phyloP scores from a whole-genome alignment of 2,329 filamentous ascomycete species.

The Exophiala mesophila region DNA sequence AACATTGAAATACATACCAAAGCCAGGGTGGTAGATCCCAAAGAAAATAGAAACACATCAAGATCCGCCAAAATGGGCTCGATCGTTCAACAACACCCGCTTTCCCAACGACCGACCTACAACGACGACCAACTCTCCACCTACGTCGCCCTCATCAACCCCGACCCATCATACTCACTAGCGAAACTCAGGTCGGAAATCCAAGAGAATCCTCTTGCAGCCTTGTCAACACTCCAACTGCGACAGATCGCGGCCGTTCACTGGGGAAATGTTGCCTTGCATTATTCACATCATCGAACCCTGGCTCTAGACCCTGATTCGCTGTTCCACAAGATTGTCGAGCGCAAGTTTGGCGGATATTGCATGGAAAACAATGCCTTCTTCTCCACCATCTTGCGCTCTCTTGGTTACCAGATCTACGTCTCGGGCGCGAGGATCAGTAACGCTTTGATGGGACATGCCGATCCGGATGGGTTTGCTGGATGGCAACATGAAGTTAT shows the following conservation, averaged over 20 bases:
- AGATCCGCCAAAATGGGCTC: constrained; percentile 9
- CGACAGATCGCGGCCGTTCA: constrained; percentile 47
- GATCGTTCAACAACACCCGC: constrained; percentile 1
- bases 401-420: constrained; percentile 51
- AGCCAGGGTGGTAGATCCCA: no score
- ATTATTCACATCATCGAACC: constrained; percentile 47
- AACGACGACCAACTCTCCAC: constrained; percentile 33
- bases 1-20: no score
- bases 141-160: constrained; percentile 33
- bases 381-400: constrained; percentile 48
- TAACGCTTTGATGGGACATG: constrained; percentile 33
- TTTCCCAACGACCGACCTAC: constrained; percentile 29
- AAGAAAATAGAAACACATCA: no score
- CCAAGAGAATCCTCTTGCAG: constrained; percentile 30
- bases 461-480: constrained; percentile 34
- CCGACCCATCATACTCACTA: constrained; percentile 23
- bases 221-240: constrained; percentile 34
- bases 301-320: constrained; percentile 47
- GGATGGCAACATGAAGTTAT: constrained; percentile 59
- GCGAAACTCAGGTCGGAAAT: constrained; percentile 29
- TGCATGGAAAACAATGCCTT: constrained; percentile 58
- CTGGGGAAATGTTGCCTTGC: constrained; percentile 55
- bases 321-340: constrained; percentile 52
- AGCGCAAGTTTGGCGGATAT: constrained; percentile 50
- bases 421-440: constrained; percentile 50